These are phyloP conservation scores for Morella rubra DNA, from an alignment of 306 rosid species.

Conservation along the genomic window DNA sequence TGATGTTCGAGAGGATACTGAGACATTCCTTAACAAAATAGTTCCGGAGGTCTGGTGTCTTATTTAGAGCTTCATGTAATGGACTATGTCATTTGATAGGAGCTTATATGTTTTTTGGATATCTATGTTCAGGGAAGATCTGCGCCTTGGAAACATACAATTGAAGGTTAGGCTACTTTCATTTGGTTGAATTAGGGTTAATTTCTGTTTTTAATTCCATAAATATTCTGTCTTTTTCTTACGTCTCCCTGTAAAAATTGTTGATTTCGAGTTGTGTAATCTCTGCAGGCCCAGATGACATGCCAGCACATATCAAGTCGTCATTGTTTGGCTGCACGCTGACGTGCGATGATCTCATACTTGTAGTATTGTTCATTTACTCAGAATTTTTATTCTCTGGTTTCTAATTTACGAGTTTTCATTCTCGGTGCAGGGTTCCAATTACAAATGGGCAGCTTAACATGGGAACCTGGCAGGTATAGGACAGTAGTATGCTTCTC, in stretches of 20 bases:
- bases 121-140: slow-evolving; percentile 59
- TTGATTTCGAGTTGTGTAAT: slow-evolving; percentile 24
- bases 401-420: slow-evolving; percentile 15
- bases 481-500: slow-evolving; percentile 7
- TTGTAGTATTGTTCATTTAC: slow-evolving; percentile 20
- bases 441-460: slow-evolving; percentile 89
- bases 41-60: slow-evolving; percentile 75
- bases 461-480: slow-evolving; percentile 99
- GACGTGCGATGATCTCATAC: slow-evolving; percentile 46
- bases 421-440: slow-evolving; percentile 63
- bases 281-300: slow-evolving; percentile 87
- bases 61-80: background rate
- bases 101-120: slow-evolving; percentile 4
- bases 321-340: slow-evolving; percentile 90
- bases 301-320: slow-evolving; percentile 98
- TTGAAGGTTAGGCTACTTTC: slow-evolving; percentile 60
- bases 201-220: background rate
- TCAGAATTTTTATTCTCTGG: slow-evolving; percentile 15
- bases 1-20: slow-evolving; percentile 84
- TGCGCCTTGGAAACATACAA: slow-evolving; percentile 94
- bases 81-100: background rate
- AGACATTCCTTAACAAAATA: slow-evolving; percentile 69
- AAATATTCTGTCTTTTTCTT: background rate
- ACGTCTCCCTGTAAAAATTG: background rate
- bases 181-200: background rate